These are phyloP conservation scores for Populus euphratica DNA, from an alignment of 345 rosid genomes.

Conservation along the genomic window DNA sequence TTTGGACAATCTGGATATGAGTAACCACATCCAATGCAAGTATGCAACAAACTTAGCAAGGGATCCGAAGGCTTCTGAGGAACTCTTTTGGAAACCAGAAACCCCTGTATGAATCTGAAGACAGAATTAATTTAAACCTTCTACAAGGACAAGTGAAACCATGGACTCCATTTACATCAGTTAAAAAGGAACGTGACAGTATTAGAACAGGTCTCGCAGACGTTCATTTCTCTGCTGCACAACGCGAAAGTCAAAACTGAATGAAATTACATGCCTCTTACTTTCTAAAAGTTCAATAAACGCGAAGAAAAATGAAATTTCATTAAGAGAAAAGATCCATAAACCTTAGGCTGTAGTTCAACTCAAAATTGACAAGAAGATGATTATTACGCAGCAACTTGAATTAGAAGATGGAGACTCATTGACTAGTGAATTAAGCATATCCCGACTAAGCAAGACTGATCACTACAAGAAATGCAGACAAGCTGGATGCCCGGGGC, in stretches of 20 bases:
- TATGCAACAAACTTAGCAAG: too few relatives aligned
- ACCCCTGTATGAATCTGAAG: too few relatives aligned
- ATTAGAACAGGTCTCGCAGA: too few relatives aligned
- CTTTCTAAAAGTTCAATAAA: neutral
- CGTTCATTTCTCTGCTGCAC: neutral
- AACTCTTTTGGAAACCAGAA: too few relatives aligned
- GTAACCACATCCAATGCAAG: too few relatives aligned
- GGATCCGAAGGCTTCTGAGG: too few relatives aligned
- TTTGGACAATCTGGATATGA: too few relatives aligned
- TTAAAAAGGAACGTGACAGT: too few relatives aligned
- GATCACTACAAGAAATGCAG: constrained; percentile 8
- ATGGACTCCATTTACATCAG: too few relatives aligned
- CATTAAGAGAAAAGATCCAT: neutral
- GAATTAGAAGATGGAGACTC: constrained; percentile 18
- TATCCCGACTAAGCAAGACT: neutral
- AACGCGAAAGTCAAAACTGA: neutral
- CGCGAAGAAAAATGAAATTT: neutral
- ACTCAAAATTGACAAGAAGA: constrained; percentile 8
- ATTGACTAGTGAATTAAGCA: neutral
- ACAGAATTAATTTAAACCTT: too few relatives aligned
- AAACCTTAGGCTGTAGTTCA: neutral
- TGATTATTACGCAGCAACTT: constrained; percentile 22
- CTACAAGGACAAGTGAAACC: too few relatives aligned
- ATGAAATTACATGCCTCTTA: neutral
- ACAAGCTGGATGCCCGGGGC: neutral